Evolutionary conservation across 202 grass and related monocot species (phyloP).

Genomic region (Schoenoplectus triqueter): DNA sequence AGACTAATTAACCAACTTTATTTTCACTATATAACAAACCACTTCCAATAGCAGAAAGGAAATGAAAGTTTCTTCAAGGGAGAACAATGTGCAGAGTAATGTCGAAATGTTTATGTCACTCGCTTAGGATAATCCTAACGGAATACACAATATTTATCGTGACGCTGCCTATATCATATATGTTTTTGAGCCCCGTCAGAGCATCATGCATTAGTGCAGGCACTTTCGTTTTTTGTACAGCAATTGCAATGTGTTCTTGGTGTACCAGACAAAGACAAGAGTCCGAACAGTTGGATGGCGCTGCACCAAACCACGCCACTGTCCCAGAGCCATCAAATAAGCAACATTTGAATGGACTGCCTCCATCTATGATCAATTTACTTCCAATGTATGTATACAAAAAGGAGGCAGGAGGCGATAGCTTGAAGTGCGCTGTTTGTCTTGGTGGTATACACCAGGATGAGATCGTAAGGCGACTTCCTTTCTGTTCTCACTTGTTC

Average conservation of each 20-base stretch:
- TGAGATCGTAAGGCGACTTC: conserved; percentile 23
- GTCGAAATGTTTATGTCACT: not conserved
- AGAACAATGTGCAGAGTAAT: conserved; percentile 9
- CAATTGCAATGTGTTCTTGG: conserved; percentile 11
- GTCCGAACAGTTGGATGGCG: not conserved
- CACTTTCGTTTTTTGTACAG: conserved; percentile 10
- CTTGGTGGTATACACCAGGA: not conserved
- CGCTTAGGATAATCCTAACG: not conserved
- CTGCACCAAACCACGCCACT: not conserved
- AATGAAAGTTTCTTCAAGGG: not conserved
- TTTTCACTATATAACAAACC: not conserved
- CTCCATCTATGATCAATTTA: not conserved
- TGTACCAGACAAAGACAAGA: not conserved
- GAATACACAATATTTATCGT: conserved; percentile 30
- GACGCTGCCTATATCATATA: not conserved
- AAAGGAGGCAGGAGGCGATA: not conserved
- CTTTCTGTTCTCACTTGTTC: conserved; percentile 26
- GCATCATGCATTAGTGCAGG: not conserved
- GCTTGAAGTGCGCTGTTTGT: conserved; percentile 6
- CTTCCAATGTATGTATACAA: not conserved
- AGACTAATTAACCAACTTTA: not conserved
- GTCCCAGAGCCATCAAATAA: not conserved
- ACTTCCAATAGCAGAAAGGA: not conserved
- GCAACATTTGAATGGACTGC: not conserved
- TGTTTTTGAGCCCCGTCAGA: not conserved